These are phyloP conservation scores for Tillandsia fasciculata DNA, from an alignment of 176 grass and related monocot genomes.

Conservation along the genomic window DNA sequence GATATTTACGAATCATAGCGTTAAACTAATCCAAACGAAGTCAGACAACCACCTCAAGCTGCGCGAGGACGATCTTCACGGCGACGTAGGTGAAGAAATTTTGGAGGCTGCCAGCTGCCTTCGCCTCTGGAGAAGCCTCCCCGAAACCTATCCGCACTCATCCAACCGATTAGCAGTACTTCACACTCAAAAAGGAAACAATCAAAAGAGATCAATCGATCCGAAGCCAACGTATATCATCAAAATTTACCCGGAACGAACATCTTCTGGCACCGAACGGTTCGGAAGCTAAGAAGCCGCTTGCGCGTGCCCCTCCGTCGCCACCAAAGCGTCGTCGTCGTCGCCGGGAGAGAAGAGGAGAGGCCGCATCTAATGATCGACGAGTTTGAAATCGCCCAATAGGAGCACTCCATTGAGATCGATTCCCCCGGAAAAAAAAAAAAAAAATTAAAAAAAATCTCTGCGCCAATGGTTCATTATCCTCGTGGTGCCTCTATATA, in stretches of 20 bases:
- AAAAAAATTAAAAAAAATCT: not conserved
- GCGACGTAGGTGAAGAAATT: conserved; percentile 87
- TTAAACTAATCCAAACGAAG: not conserved
- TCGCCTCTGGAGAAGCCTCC: conserved; percentile 65
- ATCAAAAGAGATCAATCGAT: not conserved
- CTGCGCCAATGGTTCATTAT: too few relatives aligned
- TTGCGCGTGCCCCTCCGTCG: not conserved
- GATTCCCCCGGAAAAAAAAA: not conserved
- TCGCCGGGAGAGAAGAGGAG: not conserved
- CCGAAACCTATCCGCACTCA: conserved; percentile 36
- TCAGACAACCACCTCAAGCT: conserved; percentile 50
- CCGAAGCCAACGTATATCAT: not conserved
- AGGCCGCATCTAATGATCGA: not conserved
- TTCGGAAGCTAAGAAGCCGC: not conserved
- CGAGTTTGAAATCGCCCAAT: not conserved
- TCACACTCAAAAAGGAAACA: not conserved
- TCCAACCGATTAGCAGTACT: not conserved
- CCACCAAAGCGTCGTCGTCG: too few relatives aligned
- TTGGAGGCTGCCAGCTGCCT: conserved; percentile 55
- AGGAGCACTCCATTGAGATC: not conserved
- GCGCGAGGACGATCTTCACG: conserved; percentile 63
- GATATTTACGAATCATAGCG: not conserved
- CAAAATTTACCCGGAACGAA: conserved; percentile 49
- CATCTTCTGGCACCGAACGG: conserved; percentile 50
- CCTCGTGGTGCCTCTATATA: too few relatives aligned